These are phyloP conservation scores for Trichoderma sp. DNA, from an alignment of 2,329 filamentous ascomycete genomes.

Conservation along the genomic window DNA sequence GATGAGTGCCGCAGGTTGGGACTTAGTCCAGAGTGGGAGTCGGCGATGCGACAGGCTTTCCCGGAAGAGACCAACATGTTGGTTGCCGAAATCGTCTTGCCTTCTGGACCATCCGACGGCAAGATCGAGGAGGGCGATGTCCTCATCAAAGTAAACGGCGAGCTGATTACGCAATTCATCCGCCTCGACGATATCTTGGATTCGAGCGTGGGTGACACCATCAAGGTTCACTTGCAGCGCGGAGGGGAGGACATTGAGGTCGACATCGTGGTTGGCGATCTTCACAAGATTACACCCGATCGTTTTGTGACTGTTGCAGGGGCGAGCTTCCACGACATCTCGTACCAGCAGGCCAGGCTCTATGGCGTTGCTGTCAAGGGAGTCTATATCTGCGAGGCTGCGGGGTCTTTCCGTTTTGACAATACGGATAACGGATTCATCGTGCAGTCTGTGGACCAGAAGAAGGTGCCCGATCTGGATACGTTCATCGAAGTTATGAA, in stretches of 20 bases:
- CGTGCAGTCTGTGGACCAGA: slow-evolving; percentile 87
- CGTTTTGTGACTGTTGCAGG: slow-evolving; percentile 93
- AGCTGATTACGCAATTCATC: slow-evolving; percentile 90
- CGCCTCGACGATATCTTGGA: slow-evolving; percentile 89
- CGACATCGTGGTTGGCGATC: slow-evolving; percentile 79
- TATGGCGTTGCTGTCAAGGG: slow-evolving; percentile 91
- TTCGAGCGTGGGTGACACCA: slow-evolving; percentile 74
- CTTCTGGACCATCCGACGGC: slow-evolving; percentile 79
- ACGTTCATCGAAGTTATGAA: slow-evolving; percentile 91
- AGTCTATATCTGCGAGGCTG: slow-evolving; percentile 91
- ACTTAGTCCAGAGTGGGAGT: slow-evolving; percentile 81
- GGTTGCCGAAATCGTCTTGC: slow-evolving; percentile 91
- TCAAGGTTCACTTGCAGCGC: slow-evolving; percentile 80
- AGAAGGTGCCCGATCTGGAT: slow-evolving; percentile 82
- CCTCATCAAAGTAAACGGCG: slow-evolving; percentile 86
- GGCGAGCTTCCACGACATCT: slow-evolving; percentile 91
- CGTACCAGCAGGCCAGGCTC: slow-evolving; percentile 94
- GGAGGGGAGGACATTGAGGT: slow-evolving; percentile 86
- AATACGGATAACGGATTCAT: slow-evolving; percentile 90
- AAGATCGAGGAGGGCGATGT: slow-evolving; percentile 95
- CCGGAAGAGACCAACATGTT: slow-evolving; percentile 96
- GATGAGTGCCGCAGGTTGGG: slow-evolving; percentile 93
- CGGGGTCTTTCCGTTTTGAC: slow-evolving; percentile 92
- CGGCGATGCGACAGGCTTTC: slow-evolving; percentile 75
- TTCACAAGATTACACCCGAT: slow-evolving; percentile 93